Evolutionary conservation across 306 rosid genomes (phyloP).

Genomic region (Fagus crenata): DNA sequence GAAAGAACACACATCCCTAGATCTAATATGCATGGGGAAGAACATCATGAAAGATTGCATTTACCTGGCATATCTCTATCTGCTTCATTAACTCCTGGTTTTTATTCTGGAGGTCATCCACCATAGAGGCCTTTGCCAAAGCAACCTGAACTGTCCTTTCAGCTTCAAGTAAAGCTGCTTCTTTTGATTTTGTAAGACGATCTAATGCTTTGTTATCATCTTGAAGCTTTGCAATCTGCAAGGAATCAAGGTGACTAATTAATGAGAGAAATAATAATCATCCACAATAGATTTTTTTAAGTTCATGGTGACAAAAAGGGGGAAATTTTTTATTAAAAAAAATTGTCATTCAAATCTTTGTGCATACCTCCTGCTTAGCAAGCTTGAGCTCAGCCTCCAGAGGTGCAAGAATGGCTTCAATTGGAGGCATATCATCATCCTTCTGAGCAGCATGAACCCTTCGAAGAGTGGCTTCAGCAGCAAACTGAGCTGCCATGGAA

Average conservation of each 20-base stretch:
- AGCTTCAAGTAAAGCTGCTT: constrained; percentile 95
- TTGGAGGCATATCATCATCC: constrained; percentile 99
- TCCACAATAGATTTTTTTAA: background rate
- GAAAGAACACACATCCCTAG: constrained; percentile 16
- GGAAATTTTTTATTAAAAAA: no score
- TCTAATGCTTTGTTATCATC: constrained; percentile 97
- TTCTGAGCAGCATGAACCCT: constrained; percentile 99
- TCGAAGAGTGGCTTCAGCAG: constrained; percentile 97
- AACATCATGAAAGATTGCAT: constrained; percentile 13
- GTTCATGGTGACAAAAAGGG: background rate
- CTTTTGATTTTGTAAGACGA: constrained; percentile 97
- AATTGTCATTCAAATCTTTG: background rate
- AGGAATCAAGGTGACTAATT: constrained; percentile 33
- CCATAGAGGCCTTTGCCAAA: constrained; percentile 98
- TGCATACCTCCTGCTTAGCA: constrained; percentile 88
- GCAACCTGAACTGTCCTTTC: constrained; percentile 97
- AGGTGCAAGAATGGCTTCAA: constrained; percentile 98
- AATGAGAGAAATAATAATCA: constrained; percentile 19
- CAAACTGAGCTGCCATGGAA: constrained; percentile 99
- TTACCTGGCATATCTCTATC: constrained; percentile 98
- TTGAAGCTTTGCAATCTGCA: constrained; percentile 95
- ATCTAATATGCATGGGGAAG: background rate
- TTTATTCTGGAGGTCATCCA: constrained; percentile 98
- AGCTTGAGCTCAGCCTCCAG: constrained; percentile 99
- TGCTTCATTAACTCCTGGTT: constrained; percentile 96